Conservation (phyloP, 169 alveolate genomes). For the Prorocentrum cordatum region DNA sequence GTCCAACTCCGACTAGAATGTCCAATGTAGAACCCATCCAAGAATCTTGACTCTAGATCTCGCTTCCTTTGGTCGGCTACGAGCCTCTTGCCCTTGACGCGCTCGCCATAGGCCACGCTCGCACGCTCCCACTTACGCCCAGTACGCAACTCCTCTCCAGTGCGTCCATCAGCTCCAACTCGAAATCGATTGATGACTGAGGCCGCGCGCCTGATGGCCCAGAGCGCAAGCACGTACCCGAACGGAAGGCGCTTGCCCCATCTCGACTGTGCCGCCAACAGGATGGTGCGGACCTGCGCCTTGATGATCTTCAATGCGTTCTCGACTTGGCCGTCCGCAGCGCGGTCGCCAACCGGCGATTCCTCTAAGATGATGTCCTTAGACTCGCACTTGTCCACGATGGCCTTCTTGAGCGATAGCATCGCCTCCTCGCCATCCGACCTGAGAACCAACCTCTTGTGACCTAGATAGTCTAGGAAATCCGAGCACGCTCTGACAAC, state of each 20-base stretch:
- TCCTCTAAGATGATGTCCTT: neutral
- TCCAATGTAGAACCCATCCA: neutral
- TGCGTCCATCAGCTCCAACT: neutral
- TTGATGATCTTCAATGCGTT: neutral
- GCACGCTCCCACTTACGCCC: neutral
- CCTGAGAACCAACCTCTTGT: neutral
- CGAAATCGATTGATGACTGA: neutral
- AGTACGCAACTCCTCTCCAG: neutral
- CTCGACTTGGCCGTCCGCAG: neutral
- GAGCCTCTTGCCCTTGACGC: neutral
- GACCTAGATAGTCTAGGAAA: neutral
- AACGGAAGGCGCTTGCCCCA: neutral
- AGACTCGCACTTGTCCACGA: neutral
- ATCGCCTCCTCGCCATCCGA: neutral
- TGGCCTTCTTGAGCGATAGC: neutral
- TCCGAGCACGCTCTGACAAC: neutral
- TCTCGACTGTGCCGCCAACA: neutral
- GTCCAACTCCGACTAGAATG: neutral
- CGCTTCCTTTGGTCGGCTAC: neutral
- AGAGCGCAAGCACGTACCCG: neutral
- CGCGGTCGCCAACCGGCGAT: neutral
- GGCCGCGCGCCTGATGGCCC: neutral
- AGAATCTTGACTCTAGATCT: neutral
- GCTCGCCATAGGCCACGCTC: neutral
- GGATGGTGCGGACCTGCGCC: neutral